Evolutionary conservation across 2,329 filamentous ascomycete species (phyloP), one percentile per base, ranked within the genome.

Genomic region (Colletotrichum gigasporum): DNA sequence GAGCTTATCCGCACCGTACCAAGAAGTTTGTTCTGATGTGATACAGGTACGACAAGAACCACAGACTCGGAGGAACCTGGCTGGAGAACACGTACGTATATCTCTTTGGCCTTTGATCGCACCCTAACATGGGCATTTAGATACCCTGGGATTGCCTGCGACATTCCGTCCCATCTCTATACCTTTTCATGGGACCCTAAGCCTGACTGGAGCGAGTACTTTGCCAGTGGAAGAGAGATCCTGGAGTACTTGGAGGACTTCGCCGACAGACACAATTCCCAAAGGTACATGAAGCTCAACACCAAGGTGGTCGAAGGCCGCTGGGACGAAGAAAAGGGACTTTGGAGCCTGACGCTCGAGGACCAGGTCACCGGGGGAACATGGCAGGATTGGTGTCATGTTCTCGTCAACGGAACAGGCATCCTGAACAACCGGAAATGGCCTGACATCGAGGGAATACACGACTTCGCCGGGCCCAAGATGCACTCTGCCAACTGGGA

Each of bases 401-500:
- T 83, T 18, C 72, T 86, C 6, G 69, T 85, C 39, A 84, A 84
- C 65, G 82, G 78, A 14, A 73, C 74, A 5, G 83, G 84, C 11
- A 78, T 85, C 18, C 72, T 86, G 34, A 85, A 85, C 68, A 81
- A 82, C 65, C 84, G 79, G 74, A 75, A 78, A 53, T 84, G 81
- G 78, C 86, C 86, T 1, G 76, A 79, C 11, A 83, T 87, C 30
- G 74, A 80, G 0, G 86, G 85, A 0, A 67, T 87, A 1, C 65
- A 79, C 8, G 73, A 77, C 18, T 89, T 85, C 73, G 75, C 80
- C 55, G 86, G 86, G 14, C 71, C 74, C 10, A 72, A 85, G 9
- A 77, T 86, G 55, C 86, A 89, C 71, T 85, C 82, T 0, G 85
- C 85, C 4, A 75, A 78, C 32, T 88, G 83, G 83, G 80, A 85